Percentiles rank a stretch among this genome's conserved stretches.
Evolutionary conservation across 2,329 filamentous ascomycete species (phyloP).

Genomic region (Paecilomyces formosus): DNA sequence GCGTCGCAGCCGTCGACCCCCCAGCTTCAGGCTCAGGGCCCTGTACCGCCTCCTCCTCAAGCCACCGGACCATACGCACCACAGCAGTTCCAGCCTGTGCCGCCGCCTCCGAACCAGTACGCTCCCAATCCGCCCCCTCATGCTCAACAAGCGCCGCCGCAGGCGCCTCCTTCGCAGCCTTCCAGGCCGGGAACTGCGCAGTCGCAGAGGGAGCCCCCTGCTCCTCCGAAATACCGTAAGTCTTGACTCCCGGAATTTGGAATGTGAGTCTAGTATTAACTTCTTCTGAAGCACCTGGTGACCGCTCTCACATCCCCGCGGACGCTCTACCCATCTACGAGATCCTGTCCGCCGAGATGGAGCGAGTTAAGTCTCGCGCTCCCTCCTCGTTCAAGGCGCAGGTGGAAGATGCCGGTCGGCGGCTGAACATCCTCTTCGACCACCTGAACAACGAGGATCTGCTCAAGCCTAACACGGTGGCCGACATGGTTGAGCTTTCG

Average conservation of each 20-base stretch:
- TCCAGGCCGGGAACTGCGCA: constrained; percentile 42
- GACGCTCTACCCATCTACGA: constrained; percentile 72
- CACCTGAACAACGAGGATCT: constrained; percentile 94
- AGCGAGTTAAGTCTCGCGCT: constrained; percentile 77
- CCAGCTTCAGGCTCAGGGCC: constrained; percentile 36
- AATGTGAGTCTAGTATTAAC: constrained; percentile 8
- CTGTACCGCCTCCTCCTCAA: constrained; percentile 43
- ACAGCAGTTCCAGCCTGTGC: constrained; percentile 30
- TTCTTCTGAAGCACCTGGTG: constrained; percentile 52
- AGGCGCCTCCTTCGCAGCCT: constrained; percentile 28
- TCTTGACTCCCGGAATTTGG: constrained; percentile 10
- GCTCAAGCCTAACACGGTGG: constrained; percentile 63
- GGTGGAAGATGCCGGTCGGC: constrained; percentile 89
- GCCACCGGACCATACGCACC: constrained; percentile 52
- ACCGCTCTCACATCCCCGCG: constrained; percentile 80
- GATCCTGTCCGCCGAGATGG: constrained; percentile 74
- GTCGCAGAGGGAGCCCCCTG: constrained; percentile 41
- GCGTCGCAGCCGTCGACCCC: constrained; percentile 47
- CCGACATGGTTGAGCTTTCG: constrained; percentile 45
- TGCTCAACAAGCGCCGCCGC: constrained; percentile 23
- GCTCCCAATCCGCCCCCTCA: constrained; percentile 43
- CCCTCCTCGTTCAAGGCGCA: constrained; percentile 81
- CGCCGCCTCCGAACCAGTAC: constrained; percentile 34
- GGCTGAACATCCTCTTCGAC: constrained; percentile 88
- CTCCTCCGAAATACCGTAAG: constrained; percentile 62